phyloP scores from a whole-genome alignment of 768 basidiomycete species.

The Hypholoma fasciculare region DNA sequence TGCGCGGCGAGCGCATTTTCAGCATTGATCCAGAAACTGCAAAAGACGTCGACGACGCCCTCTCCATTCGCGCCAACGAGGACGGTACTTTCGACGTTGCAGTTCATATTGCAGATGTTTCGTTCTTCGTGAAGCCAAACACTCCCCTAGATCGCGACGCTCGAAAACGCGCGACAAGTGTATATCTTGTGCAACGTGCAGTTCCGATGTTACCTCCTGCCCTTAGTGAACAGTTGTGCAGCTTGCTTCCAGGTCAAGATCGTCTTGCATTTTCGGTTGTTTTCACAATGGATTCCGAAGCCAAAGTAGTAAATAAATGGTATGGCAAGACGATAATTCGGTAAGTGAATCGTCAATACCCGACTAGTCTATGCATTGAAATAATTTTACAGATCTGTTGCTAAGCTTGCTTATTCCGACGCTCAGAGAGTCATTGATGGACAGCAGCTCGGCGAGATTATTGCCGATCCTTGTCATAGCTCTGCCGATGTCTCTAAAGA shows the following conservation, averaged over 20 bases:
- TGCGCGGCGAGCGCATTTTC: slow-evolving; percentile 84
- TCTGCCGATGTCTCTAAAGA: slow-evolving; percentile 70
- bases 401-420: slow-evolving; percentile 80
- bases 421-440: slow-evolving; percentile 86
- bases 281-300: slow-evolving; percentile 85
- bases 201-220: slow-evolving; percentile 97
- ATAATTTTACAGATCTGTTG: slow-evolving; percentile 66
- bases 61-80: slow-evolving; percentile 86
- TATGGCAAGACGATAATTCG: slow-evolving; percentile 92
- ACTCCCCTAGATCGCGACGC: slow-evolving; percentile 99
- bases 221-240: slow-evolving; percentile 93
- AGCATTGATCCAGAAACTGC: slow-evolving; percentile 91
- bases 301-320: slow-evolving; percentile 82
- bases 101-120: slow-evolving; percentile 96
- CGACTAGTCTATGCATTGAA: neutral
- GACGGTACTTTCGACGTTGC: slow-evolving; percentile 93
- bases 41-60: slow-evolving; percentile 92
- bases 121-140: slow-evolving; percentile 92
- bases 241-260: slow-evolving; percentile 84
- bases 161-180: slow-evolving; percentile 94
- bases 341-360: slow-evolving; percentile 38
- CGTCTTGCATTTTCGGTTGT: slow-evolving; percentile 89
- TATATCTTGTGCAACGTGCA: slow-evolving; percentile 93
- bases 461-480: slow-evolving; percentile 58
- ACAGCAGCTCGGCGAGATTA: slow-evolving; percentile 49